Base-by-base conservation (phyloP, 2,329 filamentous ascomycete genomes). In the Penicillium sp. region DNA sequence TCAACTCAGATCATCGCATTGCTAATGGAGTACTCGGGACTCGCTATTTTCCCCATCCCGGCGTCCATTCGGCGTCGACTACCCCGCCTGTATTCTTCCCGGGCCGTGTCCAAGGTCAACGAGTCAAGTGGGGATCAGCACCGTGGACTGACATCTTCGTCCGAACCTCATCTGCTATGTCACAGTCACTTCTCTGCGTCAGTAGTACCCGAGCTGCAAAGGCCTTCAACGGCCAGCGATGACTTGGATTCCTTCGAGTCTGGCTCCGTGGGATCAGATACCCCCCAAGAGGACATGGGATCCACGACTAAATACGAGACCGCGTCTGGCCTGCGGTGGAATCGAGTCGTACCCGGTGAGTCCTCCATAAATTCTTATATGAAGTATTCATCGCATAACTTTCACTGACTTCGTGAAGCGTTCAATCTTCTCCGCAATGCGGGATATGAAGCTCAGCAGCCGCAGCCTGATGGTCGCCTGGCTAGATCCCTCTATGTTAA, bases 361-460 rank as follows among this genome's bases (percentile, higher is more conserved):
- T 50, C 6, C 37, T 31, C 29, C 19, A 6, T 2, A 9, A 1
- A 1, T 31, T 45, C 0, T 9, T 31, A 10, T 19, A 19, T 42
- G 10, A 10, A 5, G 15, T 23, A 13, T 12, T 12, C 4, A 40
- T 33, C 35, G 31, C 21, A 19, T 15, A 33, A 25, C 2, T 40
- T 10, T 52, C 13, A 54, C 60, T 59, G n/a, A 61, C 41, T 12
- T 43, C 17, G 45, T 27, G 21, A 46, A 77, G 75, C 73, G 6
- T 69, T 74, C 43, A 71, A 67, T 43, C 67, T 75, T 43, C 68
- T 77, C 25, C 71, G 70, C 15, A 74, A 69, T 63, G 72, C 73
- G 19, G 64, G 69, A 3, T 69, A 67, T 27, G 74, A 77, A 61
- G 71, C 69, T 1, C 72, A 75, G 56, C 70, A 69, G 51, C 54